Percentiles rank a stretch among this genome's conserved stretches.
Conservation (phyloP, 441 rosid genomes). For the Pelargonium fulgidum region DNA sequence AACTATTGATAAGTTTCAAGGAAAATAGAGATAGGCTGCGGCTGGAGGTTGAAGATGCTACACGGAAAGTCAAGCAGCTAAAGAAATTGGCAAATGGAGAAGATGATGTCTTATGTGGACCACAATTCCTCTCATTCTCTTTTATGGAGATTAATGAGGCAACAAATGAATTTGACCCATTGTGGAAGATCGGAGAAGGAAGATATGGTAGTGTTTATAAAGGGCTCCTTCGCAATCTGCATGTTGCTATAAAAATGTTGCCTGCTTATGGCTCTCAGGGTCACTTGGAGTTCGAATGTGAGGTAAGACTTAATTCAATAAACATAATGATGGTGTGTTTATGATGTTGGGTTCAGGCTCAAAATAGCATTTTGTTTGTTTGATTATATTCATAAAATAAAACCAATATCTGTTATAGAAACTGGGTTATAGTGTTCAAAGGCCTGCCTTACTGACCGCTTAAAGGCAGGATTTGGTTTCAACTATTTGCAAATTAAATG, state of each 20-base stretch:
- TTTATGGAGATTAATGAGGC: slow-evolving; percentile 76
- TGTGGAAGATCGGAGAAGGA: slow-evolving; percentile 84
- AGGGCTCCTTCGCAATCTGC: slow-evolving; percentile 61
- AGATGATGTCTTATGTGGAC: slow-evolving; percentile 34
- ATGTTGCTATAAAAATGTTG: slow-evolving; percentile 81
- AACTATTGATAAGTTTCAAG: slow-evolving; percentile 66
- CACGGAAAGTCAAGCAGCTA: slow-evolving; percentile 38
- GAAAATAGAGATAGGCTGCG: slow-evolving; percentile 60
- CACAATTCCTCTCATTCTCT: slow-evolving; percentile 64
- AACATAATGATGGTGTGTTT: not conserved
- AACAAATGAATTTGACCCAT: slow-evolving; percentile 64
- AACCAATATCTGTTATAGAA: not conserved
- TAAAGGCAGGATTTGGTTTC: not conserved
- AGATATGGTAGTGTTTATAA: slow-evolving; percentile 69
- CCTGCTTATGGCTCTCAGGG: slow-evolving; percentile 70
- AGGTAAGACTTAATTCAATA: slow-evolving; percentile 35
- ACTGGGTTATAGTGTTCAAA: not conserved
- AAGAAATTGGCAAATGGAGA: slow-evolving; percentile 36
- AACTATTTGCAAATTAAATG: not conserved
- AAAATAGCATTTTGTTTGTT: not conserved
- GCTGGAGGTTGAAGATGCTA: slow-evolving; percentile 46
- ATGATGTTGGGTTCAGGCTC: slow-evolving; percentile 1
- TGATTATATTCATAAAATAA: not conserved
- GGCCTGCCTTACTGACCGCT: not conserved
- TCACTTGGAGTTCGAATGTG: slow-evolving; percentile 45